Conservation (phyloP, 208 protist genomes). For the Crithidia fasciculata region DNA sequence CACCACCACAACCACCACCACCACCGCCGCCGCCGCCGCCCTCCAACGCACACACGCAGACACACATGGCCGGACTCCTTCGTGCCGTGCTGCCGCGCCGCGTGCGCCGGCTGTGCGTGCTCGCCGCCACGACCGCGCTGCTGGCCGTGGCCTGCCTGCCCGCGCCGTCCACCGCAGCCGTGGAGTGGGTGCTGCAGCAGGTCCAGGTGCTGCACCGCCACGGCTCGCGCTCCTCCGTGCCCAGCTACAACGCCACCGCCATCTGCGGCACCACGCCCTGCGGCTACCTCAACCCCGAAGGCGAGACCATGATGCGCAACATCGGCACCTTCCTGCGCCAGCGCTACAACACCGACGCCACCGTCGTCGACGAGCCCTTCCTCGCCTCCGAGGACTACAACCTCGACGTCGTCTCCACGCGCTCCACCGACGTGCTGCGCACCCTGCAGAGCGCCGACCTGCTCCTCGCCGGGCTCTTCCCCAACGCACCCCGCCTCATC, state of each 20-base stretch:
- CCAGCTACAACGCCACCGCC: conserved; percentile 24
- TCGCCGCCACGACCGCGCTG: conserved; percentile 11
- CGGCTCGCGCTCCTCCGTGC: conserved; percentile 33
- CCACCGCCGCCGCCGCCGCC: too few species aligned
- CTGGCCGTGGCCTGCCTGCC: conserved; percentile 13
- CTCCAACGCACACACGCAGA: too few species aligned
- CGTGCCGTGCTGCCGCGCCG: conserved; percentile 1
- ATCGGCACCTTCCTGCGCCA: conserved; percentile 46
- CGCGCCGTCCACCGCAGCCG: conserved; percentile 5
- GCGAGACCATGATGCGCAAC: conserved; percentile 41
- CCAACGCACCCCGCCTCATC: conserved; percentile 28
- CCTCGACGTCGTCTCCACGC: conserved; percentile 39
- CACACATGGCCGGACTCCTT: too few species aligned
- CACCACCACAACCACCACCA: too few species aligned
- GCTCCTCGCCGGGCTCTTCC: conserved; percentile 44
- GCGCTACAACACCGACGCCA: conserved; percentile 36
- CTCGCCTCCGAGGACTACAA: conserved; percentile 41
- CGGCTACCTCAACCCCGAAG: conserved; percentile 44
- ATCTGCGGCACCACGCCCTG: conserved; percentile 47
- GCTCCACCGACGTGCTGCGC: conserved; percentile 50
- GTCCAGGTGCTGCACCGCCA: conserved; percentile 59
- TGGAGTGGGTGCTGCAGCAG: conserved; percentile 23
- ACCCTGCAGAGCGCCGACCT: conserved; percentile 51
- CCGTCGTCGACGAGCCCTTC: conserved; percentile 23
- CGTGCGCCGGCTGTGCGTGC: conserved; percentile 10